Conservation (phyloP, 371 early-diverging fungal genomes). For the Mortierella sp. region DNA sequence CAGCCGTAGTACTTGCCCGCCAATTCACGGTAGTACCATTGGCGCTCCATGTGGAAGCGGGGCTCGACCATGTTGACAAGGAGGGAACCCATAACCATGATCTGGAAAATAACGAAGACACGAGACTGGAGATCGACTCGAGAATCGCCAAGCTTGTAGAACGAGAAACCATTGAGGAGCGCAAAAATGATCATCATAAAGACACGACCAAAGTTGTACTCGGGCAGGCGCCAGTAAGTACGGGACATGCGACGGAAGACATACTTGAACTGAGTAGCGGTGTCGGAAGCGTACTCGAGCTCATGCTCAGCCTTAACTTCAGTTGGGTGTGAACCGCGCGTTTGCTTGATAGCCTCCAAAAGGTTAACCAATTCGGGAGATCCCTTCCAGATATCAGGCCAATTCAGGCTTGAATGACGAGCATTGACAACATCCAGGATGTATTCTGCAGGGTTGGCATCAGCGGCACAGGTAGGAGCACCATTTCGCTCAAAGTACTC, state of each 20-base stretch:
- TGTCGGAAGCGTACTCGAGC: conserved; percentile 41
- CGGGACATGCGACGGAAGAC: conserved; percentile 73
- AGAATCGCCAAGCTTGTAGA: conserved; percentile 67
- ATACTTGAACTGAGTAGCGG: conserved; percentile 57
- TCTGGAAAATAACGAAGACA: conserved; percentile 79
- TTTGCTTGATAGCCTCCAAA: conserved; percentile 29
- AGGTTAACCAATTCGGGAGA: conserved; percentile 52
- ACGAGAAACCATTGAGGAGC: conserved; percentile 81
- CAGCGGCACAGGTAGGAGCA: conserved; percentile 64
- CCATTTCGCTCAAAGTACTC: conserved; percentile 74
- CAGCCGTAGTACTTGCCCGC: conserved; percentile 79
- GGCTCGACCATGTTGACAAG: conserved; percentile 80
- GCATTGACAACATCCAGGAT: conserved; percentile 75
- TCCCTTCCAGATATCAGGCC: conserved; percentile 69
- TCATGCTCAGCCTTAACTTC: neutral
- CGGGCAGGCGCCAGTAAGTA: conserved; percentile 73
- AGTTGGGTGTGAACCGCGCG: conserved; percentile 9
- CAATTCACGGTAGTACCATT: conserved; percentile 77
- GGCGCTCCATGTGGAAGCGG: conserved; percentile 76
- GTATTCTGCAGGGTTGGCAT: conserved; percentile 76
- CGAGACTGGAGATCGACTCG: conserved; percentile 75
- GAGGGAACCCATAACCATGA: conserved; percentile 70
- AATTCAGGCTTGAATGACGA: conserved; percentile 67
- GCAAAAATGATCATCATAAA: conserved; percentile 63
- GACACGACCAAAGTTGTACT: conserved; percentile 74